Percentiles rank a stretch among this genome's conserved stretches.
Evolutionary conservation across 495 filamentous ascomycete species (phyloP).

Genomic region (Daldinia vernicosa): DNA sequence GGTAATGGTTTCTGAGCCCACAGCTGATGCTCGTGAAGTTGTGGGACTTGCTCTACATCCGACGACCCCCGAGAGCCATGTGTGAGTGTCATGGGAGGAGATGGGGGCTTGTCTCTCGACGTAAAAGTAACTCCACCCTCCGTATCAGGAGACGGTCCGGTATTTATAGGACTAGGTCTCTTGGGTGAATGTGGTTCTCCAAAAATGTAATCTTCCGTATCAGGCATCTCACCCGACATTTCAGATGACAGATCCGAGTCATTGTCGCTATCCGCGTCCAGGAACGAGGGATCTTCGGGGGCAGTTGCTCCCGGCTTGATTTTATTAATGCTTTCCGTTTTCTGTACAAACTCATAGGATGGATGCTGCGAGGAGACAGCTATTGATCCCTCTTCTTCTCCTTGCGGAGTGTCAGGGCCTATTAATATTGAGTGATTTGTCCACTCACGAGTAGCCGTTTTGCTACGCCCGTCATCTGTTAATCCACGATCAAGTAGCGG

Average conservation of each 20-base stretch:
- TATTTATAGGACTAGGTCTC: slow-evolving; percentile 37
- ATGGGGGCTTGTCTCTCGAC: slow-evolving; percentile 66
- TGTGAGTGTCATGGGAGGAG: slow-evolving; percentile 78
- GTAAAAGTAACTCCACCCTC: slow-evolving; percentile 17
- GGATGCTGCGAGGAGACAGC: slow-evolving; percentile 45
- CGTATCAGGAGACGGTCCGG: slow-evolving; percentile 47
- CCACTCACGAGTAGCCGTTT: slow-evolving; percentile 54
- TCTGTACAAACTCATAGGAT: slow-evolving; percentile 60
- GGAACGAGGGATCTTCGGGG: slow-evolving; percentile 64
- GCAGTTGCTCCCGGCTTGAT: slow-evolving; percentile 44
- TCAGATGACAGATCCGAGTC: slow-evolving; percentile 84
- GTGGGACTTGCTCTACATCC: slow-evolving; percentile 46
- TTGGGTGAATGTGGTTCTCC: slow-evolving; percentile 43
- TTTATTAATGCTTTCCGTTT: slow-evolving; percentile 55
- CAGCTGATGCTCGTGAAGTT: slow-evolving; percentile 52
- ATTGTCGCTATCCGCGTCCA: slow-evolving; percentile 73
- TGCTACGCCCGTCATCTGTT: slow-evolving; percentile 63
- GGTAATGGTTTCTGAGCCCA: slow-evolving; percentile 60
- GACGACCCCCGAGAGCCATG: slow-evolving; percentile 63
- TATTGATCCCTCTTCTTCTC: slow-evolving; percentile 44
- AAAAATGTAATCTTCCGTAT: slow-evolving; percentile 55
- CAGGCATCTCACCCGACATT: slow-evolving; percentile 73
- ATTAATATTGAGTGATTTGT: slow-evolving; percentile 56
- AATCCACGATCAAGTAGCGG: slow-evolving; percentile 79
- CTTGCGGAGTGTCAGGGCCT: slow-evolving; percentile 46